A percentile compares a stretch with the other conserved stretches of the same genome.
Conservation (phyloP, 495 filamentous ascomycete species). For the Tuber magnatum region DNA sequence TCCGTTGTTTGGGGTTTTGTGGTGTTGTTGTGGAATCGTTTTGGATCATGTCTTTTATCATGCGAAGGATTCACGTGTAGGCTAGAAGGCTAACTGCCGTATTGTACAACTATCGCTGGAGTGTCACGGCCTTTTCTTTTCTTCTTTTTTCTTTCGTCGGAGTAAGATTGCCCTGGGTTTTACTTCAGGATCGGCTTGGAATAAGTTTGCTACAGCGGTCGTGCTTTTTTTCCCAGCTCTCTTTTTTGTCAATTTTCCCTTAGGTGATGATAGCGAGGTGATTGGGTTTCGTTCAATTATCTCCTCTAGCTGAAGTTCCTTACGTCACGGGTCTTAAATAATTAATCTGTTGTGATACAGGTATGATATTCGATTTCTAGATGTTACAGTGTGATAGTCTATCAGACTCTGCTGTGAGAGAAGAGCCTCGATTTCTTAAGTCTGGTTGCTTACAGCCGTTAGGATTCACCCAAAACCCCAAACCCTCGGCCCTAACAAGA, state of each 20-base stretch:
- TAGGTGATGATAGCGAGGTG: background rate
- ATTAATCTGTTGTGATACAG: background rate
- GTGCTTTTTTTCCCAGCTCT: background rate
- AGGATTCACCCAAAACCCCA: background rate
- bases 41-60: background rate
- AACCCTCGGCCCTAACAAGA: background rate
- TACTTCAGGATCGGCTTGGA: background rate
- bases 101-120: background rate
- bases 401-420: too few relatives aligned
- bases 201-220: too few relatives aligned
- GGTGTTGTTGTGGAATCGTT: too few relatives aligned
- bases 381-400: background rate
- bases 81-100: too few relatives aligned
- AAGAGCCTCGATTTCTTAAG: too few relatives aligned
- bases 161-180: background rate
- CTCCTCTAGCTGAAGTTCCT: background rate
- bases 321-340: background rate
- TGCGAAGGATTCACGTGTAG: background rate
- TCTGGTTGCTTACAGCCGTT: background rate
- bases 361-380: background rate
- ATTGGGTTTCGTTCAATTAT: background rate
- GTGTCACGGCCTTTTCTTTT: too few relatives aligned
- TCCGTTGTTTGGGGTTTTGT: too few relatives aligned
- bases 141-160: too few relatives aligned
- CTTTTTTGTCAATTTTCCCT: background rate